A percentile compares a stretch with the other conserved stretches of the same genome.
Conservation (phyloP, 257 asterid genomes). For the Jacaranda mimosifolia region DNA sequence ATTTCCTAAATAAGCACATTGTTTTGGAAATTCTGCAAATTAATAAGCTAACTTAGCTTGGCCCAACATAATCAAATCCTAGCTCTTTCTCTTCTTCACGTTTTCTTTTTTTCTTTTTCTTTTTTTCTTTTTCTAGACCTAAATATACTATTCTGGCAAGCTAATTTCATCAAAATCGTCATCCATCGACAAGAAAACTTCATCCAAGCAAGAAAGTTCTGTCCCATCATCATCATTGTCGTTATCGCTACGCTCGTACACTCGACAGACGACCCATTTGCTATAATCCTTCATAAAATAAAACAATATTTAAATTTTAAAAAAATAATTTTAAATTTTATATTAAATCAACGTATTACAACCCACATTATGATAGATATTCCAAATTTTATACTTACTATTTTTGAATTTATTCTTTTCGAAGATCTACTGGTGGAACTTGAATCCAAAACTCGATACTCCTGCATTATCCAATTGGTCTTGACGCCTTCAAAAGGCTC, state of each 20-base stretch:
- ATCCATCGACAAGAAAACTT: slow-evolving; percentile 86
- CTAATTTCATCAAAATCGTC: slow-evolving; percentile 84
- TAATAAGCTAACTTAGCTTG: slow-evolving; percentile 28
- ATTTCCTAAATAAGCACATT: slow-evolving; percentile 21
- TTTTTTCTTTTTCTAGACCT: slow-evolving; percentile 21
- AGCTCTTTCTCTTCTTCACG: too few species aligned
- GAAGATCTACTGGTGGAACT: slow-evolving; percentile 57
- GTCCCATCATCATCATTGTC: slow-evolving; percentile 63
- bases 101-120: neutral
- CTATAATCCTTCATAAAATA: slow-evolving; percentile 63
- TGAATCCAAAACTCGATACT: slow-evolving; percentile 62
- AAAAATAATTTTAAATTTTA: neutral
- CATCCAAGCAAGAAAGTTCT: slow-evolving; percentile 94
- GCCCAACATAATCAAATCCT: too few species aligned
- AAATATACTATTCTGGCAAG: slow-evolving; percentile 54
- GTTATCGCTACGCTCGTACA: slow-evolving; percentile 60
- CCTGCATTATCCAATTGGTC: slow-evolving; percentile 96
- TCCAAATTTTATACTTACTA: slow-evolving; percentile 44
- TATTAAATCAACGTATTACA: too few species aligned
- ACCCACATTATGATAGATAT: too few species aligned
- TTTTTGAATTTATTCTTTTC: slow-evolving; percentile 60
- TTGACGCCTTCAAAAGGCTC: slow-evolving; percentile 61
- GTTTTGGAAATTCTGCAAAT: slow-evolving; percentile 33
- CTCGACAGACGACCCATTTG: slow-evolving; percentile 93
- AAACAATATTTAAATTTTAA: too few species aligned